Percentiles rank a stretch among this genome's conserved stretches.
Evolutionary conservation across 805 yeast species (phyloP).

Genomic region (Starmerella gropengiesseri): DNA sequence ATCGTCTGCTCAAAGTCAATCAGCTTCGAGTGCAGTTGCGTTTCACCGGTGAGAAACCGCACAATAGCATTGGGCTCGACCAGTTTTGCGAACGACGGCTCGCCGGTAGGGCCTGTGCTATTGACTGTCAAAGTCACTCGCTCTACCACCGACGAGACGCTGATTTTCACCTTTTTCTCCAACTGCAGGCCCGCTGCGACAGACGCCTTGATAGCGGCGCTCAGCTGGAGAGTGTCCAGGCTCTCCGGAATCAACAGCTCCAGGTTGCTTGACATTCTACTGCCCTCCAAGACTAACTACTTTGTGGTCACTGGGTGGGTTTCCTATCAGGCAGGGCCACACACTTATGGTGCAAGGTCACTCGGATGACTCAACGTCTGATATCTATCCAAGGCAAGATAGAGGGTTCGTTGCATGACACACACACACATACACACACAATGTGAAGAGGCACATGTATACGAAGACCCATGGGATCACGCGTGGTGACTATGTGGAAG

Average conservation of each 20-base stretch:
- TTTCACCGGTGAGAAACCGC: conserved; percentile 30
- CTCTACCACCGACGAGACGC: conserved; percentile 18
- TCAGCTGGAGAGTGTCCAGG: conserved; percentile 19
- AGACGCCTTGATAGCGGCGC: conserved; percentile 31
- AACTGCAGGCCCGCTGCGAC: conserved; percentile 34
- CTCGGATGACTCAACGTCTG: conserved; percentile 4
- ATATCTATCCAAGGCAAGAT: too few species aligned
- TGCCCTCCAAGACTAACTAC: background rate
- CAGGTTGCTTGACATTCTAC: background rate
- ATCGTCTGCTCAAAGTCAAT: conserved; percentile 34
- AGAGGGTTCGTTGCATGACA: too few species aligned
- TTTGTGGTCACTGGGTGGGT: too few species aligned
- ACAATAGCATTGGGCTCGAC: conserved; percentile 46
- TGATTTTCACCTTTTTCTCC: conserved; percentile 26
- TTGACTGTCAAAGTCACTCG: conserved; percentile 19
- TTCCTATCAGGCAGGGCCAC: too few species aligned
- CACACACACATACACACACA: too few species aligned
- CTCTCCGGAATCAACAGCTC: conserved; percentile 22
- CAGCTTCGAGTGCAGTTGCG: conserved; percentile 20
- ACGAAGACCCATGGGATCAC: too few species aligned
- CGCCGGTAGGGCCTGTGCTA: conserved; percentile 10
- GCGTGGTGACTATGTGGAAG: too few species aligned
- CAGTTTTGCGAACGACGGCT: conserved; percentile 24
- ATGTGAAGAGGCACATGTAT: too few species aligned
- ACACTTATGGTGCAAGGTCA: conserved; percentile 4